These are phyloP conservation scores for Ramaria sp. DNA, from an alignment of 768 basidiomycete genomes.

Conservation along the genomic window DNA sequence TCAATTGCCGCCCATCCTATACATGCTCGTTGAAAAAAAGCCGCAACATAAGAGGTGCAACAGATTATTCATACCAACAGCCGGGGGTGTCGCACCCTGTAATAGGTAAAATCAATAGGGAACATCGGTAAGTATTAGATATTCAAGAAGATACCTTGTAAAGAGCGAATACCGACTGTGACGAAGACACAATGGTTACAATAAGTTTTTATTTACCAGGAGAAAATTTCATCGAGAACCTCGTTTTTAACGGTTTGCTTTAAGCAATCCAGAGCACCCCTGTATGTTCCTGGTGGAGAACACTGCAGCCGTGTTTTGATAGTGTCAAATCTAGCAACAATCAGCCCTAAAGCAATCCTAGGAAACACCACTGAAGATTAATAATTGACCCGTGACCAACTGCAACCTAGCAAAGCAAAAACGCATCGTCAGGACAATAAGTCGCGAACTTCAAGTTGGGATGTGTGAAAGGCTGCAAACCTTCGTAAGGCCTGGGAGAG, in stretches of 20 bases:
- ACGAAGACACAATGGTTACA: not conserved
- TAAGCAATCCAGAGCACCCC: conserved; percentile 49
- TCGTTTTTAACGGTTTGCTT: conserved; percentile 47
- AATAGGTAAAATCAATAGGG: not conserved
- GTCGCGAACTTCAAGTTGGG: too few species aligned
- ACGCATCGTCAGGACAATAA: too few species aligned
- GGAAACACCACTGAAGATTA: too few species aligned
- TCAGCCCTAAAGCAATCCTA: not conserved
- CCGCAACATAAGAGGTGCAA: not conserved
- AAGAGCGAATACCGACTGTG: conserved; percentile 49
- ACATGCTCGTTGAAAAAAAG: not conserved
- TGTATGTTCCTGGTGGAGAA: conserved; percentile 51
- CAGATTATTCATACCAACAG: conserved; percentile 27
- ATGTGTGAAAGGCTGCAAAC: conserved; percentile 16
- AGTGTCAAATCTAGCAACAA: conserved; percentile 46
- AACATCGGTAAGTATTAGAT: not conserved
- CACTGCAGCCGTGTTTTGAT: conserved; percentile 67
- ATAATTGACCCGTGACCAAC: conserved; percentile 47
- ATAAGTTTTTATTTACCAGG: not conserved
- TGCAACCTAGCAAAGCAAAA: conserved; percentile 34
- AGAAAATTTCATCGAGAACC: conserved; percentile 23
- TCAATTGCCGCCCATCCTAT: conserved; percentile 58
- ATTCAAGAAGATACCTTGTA: conserved; percentile 35
- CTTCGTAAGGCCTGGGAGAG: conserved; percentile 38
- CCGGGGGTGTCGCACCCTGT: conserved; percentile 54